These are phyloP conservation scores for Linaria vulgaris DNA, from an alignment of 257 asterid species.

Conservation along the genomic window DNA sequence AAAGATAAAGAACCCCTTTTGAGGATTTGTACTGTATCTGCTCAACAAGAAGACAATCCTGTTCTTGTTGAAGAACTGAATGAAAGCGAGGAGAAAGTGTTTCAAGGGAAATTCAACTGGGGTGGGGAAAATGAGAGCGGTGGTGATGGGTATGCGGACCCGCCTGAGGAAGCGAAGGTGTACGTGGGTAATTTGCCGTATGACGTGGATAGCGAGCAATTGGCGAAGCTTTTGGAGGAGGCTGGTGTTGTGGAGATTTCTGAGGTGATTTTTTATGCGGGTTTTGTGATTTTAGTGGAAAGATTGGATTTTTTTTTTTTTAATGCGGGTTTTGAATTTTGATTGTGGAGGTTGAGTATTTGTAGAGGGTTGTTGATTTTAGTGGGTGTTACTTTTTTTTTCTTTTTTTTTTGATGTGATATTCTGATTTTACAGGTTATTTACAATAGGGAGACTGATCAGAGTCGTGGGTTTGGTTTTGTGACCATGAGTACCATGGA, in stretches of 20 bases:
- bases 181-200: slow-evolving; percentile 88
- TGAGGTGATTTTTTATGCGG: slow-evolving; percentile 43
- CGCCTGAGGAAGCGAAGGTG: slow-evolving; percentile 78
- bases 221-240: slow-evolving; percentile 70
- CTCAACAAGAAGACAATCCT: slow-evolving; percentile 48
- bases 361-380: not conserved
- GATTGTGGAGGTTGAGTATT: not conserved
- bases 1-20: slow-evolving; percentile 35
- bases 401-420: not conserved
- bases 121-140: slow-evolving; percentile 27
- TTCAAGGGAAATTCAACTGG: slow-evolving; percentile 26
- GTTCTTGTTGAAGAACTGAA: slow-evolving; percentile 20
- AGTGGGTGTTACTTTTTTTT: not conserved
- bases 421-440: slow-evolving; percentile 54
- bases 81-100: slow-evolving; percentile 24
- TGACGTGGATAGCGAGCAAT: slow-evolving; percentile 57
- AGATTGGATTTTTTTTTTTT: not conserved
- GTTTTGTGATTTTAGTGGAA: not conserved
- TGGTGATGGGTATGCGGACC: slow-evolving; percentile 42
- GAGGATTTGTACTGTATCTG: slow-evolving; percentile 48
- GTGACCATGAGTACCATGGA: slow-evolving; percentile 89
- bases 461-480: slow-evolving; percentile 92
- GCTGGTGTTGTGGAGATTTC: slow-evolving; percentile 93
- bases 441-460: slow-evolving; percentile 67
- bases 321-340: not conserved